Percentiles rank a stretch among this genome's conserved stretches.
These are phyloP conservation scores for Kwoniella dendrophila DNA, from an alignment of 768 basidiomycete genomes.

Conservation along the genomic window DNA sequence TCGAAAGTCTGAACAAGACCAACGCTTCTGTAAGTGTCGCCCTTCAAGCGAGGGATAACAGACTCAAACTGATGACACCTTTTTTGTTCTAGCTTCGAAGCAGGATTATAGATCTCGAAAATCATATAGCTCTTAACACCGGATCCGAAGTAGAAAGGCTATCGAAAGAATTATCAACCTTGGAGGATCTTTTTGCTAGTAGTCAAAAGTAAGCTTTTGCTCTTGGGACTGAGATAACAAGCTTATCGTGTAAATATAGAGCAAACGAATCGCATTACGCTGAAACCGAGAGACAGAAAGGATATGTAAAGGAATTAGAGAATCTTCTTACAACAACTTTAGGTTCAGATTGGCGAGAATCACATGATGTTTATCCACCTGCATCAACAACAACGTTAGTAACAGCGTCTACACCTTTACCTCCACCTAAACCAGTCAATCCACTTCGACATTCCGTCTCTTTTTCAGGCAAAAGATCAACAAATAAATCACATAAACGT, in stretches of 20 bases:
- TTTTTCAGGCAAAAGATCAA: constrained; percentile 13
- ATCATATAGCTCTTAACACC: constrained; percentile 12
- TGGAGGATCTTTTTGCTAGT: constrained; percentile 16
- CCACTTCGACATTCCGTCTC: constrained; percentile 29
- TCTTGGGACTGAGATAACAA: not conserved
- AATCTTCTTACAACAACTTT: constrained; percentile 11
- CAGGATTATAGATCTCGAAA: constrained; percentile 15
- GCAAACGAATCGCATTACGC: constrained; percentile 36
- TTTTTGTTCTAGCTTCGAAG: constrained; percentile 4
- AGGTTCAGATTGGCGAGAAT: constrained; percentile 25
- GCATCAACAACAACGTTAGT: not conserved
- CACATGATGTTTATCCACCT: constrained; percentile 18
- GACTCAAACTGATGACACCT: not conserved
- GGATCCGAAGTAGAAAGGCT: constrained; percentile 13
- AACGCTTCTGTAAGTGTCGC: constrained; percentile 10
- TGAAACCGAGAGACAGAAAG: constrained; percentile 22
- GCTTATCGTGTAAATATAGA: constrained; percentile 3
- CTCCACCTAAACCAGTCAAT: constrained; percentile 10
- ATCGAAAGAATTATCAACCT: constrained; percentile 15
- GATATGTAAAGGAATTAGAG: constrained; percentile 34
- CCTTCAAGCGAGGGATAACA: not conserved
- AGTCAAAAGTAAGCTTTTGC: constrained; percentile 14
- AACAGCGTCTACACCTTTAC: constrained; percentile 28
- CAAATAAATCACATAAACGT: not conserved
- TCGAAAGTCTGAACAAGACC: constrained; percentile 19